Conservation (phyloP, 805 yeast genomes). For the Metschnikowia shivogae region DNA sequence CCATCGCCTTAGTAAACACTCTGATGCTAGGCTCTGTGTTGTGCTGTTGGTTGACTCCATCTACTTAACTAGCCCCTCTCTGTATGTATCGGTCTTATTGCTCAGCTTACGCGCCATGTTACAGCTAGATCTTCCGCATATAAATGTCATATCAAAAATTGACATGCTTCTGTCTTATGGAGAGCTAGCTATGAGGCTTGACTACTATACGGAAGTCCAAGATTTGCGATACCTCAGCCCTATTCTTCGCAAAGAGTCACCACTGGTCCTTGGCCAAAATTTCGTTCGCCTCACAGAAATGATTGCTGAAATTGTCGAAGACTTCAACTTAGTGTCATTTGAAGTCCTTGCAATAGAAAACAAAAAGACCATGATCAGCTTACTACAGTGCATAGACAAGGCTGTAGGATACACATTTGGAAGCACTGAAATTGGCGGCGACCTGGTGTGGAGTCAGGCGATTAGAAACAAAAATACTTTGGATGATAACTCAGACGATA, state of each 20-base stretch:
- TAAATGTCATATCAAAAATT: slow-evolving; percentile 88
- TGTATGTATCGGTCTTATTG: slow-evolving; percentile 76
- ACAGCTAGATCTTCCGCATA: slow-evolving; percentile 87
- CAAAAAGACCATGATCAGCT: slow-evolving; percentile 82
- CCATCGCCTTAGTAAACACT: slow-evolving; percentile 47
- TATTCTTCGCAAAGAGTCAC: slow-evolving; percentile 65
- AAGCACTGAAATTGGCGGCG: slow-evolving; percentile 93
- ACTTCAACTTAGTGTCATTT: slow-evolving; percentile 80
- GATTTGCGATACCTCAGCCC: slow-evolving; percentile 71
- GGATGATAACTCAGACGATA: slow-evolving; percentile 52
- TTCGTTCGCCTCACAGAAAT: slow-evolving; percentile 68
- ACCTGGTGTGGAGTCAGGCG: slow-evolving; percentile 95
- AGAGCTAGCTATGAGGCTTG: slow-evolving; percentile 72
- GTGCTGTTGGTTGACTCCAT: slow-evolving; percentile 82
- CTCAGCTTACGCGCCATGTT: slow-evolving; percentile 87
- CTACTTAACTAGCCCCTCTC: slow-evolving; percentile 81
- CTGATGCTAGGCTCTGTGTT: slow-evolving; percentile 74
- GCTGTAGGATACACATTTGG: slow-evolving; percentile 95
- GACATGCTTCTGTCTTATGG: slow-evolving; percentile 79
- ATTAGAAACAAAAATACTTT: slow-evolving; percentile 68
- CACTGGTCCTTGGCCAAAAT: slow-evolving; percentile 54
- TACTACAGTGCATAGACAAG: slow-evolving; percentile 75
- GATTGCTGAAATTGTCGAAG: slow-evolving; percentile 79
- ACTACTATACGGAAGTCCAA: slow-evolving; percentile 89
- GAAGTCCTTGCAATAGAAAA: slow-evolving; percentile 91